Base-by-base conservation (phyloP, 179 eudicot genomes). In the Silene coronaria region DNA sequence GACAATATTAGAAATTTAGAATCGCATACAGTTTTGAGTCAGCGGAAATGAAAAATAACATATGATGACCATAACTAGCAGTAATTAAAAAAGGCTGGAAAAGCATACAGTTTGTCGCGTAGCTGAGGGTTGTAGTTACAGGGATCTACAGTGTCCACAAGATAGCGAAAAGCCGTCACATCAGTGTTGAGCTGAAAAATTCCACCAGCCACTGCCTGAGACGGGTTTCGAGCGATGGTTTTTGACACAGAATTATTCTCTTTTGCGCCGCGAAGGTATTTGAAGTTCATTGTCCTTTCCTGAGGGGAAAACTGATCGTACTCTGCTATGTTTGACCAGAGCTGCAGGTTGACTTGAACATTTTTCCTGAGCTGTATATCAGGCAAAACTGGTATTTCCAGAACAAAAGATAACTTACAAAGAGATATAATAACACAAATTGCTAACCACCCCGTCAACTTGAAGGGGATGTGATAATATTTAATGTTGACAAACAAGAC, bases 111-210 rank as follows among this genome's bases (percentile, higher is more conserved):
- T 28, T 76, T 85, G 24, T 79, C 85, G 53, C 89, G 88, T 80
- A 76, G 85, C 67, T 83, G 80, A 36, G 86, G 88, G 61, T 84
- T 83, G 63, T 87, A 83, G 79, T 83, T 85, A 78, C 83, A 73
- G 78, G 88, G 79, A 57, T 84, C 89, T 48, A 85, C 68, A 61
- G 85, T 80, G 65, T 87, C 83, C 42, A 85, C 86, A 45, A 87
- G 80, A 22, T 86, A 78, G 9, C 83, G 82, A 78, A 87, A 87
- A 21, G 80, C 70, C 30, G 82, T 61, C 65, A 85, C 83, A 45
- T 83, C 83, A n/a, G 59, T 55, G 59, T 17, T 55, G 22, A 55
- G 59, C 19, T 17, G 59, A 55, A 55, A 55, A 55, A 55, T 17
- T 22, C 19, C 8, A 9, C 21, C 22, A 55, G 59, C 59, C 59